Evolutionary conservation across 371 early-diverging fungal species (phyloP).

Genomic region (Furculomyces boomerangus): DNA sequence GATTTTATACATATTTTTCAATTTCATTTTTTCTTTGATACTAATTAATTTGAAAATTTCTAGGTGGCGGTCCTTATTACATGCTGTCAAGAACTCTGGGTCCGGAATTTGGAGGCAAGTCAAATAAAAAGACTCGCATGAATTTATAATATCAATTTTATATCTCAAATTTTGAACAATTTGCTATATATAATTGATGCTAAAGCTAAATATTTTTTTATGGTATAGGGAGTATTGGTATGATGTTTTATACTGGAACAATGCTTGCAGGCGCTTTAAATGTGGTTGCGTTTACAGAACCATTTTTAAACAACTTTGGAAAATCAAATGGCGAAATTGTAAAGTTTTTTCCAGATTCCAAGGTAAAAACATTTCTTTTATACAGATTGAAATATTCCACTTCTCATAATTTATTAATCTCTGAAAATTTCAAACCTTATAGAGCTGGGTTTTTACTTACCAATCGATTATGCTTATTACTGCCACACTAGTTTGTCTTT

Average conservation of each 20-base stretch:
- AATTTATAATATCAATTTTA: too few relatives aligned
- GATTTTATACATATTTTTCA: not conserved
- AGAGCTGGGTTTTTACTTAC: slow-evolving; percentile 27
- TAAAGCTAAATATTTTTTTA: too few relatives aligned
- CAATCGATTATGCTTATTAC: slow-evolving; percentile 26
- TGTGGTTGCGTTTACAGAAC: slow-evolving; percentile 39
- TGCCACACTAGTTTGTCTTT: slow-evolving; percentile 29
- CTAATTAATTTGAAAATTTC: not conserved
- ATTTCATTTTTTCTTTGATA: not conserved
- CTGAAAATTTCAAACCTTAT: not conserved
- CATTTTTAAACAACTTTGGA: slow-evolving; percentile 34
- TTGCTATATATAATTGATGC: too few relatives aligned
- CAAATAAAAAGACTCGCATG: too few relatives aligned
- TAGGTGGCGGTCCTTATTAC: slow-evolving; percentile 54
- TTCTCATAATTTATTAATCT: not conserved
- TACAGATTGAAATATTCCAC: too few relatives aligned
- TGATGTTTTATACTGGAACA: slow-evolving; percentile 41
- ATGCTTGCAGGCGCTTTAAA: slow-evolving; percentile 37
- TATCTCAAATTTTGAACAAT: too few relatives aligned
- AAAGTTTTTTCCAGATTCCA: slow-evolving; percentile 30
- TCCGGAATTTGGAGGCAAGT: slow-evolving; percentile 52
- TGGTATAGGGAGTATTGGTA: slow-evolving; percentile 34
- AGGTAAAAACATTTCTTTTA: too few relatives aligned
- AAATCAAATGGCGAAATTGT: slow-evolving; percentile 23
- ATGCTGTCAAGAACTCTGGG: slow-evolving; percentile 48